phyloP scores from a whole-genome alignment of 2,329 filamentous ascomycete genomes.

The Cercospora brassicicola region DNA sequence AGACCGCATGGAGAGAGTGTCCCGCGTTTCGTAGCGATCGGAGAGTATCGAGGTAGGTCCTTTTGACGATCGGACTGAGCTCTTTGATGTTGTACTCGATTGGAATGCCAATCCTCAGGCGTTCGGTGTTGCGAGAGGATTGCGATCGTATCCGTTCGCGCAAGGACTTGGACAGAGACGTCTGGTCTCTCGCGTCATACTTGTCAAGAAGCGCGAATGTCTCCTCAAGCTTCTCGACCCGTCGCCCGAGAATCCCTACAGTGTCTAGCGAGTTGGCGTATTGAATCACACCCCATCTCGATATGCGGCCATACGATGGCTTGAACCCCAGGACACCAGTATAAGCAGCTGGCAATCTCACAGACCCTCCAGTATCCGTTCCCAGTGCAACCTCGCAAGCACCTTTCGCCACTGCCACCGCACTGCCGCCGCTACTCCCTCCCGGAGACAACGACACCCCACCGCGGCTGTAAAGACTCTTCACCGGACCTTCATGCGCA shows the following conservation, averaged over 20 bases:
- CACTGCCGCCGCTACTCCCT: slow-evolving; percentile 91
- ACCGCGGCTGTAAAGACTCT: slow-evolving; percentile 47
- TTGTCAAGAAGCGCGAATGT: slow-evolving; percentile 55
- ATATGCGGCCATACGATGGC: slow-evolving; percentile 85
- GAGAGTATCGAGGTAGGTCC: slow-evolving; percentile 67
- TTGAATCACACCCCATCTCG: slow-evolving; percentile 80
- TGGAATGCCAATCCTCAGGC: slow-evolving; percentile 59
- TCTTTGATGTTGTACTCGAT: slow-evolving; percentile 86
- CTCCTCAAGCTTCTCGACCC: slow-evolving; percentile 49
- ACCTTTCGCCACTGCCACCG: slow-evolving; percentile 71
- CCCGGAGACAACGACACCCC: slow-evolving; percentile 63
- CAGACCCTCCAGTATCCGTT: slow-evolving; percentile 89
- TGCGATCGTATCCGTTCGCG: slow-evolving; percentile 49
- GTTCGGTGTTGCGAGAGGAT: slow-evolving; percentile 10
- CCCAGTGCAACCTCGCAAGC: slow-evolving; percentile 72
- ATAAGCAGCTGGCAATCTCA: slow-evolving; percentile 84
- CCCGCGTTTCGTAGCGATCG: slow-evolving; percentile 62
- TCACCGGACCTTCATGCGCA: slow-evolving; percentile 67
- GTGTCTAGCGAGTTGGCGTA: slow-evolving; percentile 94
- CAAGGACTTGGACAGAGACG: slow-evolving; percentile 61
- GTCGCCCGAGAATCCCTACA: slow-evolving; percentile 70
- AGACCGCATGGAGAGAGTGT: slow-evolving; percentile 71
- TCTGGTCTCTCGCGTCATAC: slow-evolving; percentile 72
- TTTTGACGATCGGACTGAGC: slow-evolving; percentile 67
- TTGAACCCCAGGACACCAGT: slow-evolving; percentile 83